Percentiles rank a stretch among this genome's conserved stretches.
Conservation (phyloP, 2,329 filamentous ascomycete species). For the Xylaria sp. region DNA sequence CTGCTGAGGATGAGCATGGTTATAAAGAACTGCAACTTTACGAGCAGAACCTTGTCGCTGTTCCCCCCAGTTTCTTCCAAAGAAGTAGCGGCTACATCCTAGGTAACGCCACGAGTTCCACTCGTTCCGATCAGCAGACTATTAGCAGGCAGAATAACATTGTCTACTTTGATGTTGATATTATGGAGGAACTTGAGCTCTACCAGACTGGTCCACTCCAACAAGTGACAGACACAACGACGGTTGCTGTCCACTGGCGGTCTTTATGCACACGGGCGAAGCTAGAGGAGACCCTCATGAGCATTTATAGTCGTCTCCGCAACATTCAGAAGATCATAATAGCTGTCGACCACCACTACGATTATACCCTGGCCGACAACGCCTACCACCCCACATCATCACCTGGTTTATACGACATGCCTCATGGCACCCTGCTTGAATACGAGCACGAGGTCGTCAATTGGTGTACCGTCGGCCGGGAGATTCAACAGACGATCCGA, state of each 20-base stretch:
- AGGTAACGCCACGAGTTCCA: not conserved
- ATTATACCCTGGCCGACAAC: not conserved
- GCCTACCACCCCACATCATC: not conserved
- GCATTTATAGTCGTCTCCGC: constrained; percentile 7
- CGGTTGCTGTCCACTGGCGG: constrained; percentile 12
- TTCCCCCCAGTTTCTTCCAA: not conserved
- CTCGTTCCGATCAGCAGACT: no score
- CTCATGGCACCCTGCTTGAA: not conserved
- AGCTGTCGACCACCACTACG: not conserved
- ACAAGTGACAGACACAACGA: not conserved
- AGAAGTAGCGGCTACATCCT: not conserved
- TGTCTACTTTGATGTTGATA: constrained; percentile 2
- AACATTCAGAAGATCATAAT: constrained; percentile 12
- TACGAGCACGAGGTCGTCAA: not conserved
- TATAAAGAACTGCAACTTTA: not conserved
- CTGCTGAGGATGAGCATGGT: not conserved
- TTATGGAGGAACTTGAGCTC: not conserved
- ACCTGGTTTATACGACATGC: not conserved
- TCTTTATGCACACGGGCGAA: not conserved
- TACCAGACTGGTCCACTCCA: constrained; percentile 8
- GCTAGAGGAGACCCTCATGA: constrained; percentile 3
- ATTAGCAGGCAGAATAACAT: not conserved
- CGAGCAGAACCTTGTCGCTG: constrained; percentile 8
- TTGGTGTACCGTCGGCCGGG: not conserved
- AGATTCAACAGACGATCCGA: constrained; percentile 2